A percentile compares a stretch with the other conserved stretches of the same genome.
These are phyloP conservation scores for Annona cherimola DNA, from an alignment of 164 flowering plant species.

Conservation along the genomic window DNA sequence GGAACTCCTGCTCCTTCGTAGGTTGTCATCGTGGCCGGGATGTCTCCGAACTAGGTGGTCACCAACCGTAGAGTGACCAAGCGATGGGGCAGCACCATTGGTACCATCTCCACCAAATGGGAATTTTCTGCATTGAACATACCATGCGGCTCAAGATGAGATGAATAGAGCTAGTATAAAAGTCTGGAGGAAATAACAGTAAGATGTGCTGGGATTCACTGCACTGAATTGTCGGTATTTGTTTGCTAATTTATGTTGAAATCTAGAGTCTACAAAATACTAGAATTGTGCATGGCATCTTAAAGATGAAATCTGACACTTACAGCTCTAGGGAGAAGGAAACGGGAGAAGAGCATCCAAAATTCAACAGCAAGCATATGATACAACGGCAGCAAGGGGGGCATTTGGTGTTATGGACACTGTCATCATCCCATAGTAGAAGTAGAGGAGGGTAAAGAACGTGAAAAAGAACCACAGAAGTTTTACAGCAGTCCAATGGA, in stretches of 20 bases:
- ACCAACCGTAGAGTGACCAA: constrained; percentile 27
- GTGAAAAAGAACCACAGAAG: constrained; percentile 32
- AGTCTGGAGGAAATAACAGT: not conserved
- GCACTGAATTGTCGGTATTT: not conserved
- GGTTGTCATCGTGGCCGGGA: constrained; percentile 8
- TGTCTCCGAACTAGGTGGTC: constrained; percentile 28
- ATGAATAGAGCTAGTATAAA: too few relatives aligned
- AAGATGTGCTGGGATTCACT: not conserved
- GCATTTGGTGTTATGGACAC: constrained; percentile 26
- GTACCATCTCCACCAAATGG: constrained; percentile 33
- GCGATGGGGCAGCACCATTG: constrained; percentile 26
- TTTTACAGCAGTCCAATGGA: constrained; percentile 19
- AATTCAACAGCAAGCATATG: constrained; percentile 23
- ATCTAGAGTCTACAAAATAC: not conserved
- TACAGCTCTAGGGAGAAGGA: constrained; percentile 24
- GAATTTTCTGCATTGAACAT: constrained; percentile 20
- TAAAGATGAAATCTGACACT: constrained; percentile 2
- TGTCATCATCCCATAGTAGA: constrained; percentile 34
- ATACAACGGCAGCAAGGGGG: constrained; percentile 20
- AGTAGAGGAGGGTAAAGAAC: constrained; percentile 32
- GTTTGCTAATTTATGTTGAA: too few relatives aligned
- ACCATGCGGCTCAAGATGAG: not conserved
- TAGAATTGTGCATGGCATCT: not conserved
- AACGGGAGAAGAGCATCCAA: constrained; percentile 32
- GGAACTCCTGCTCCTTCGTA: constrained; percentile 7